Evolutionary conservation across 106 monocot species (phyloP), one percentile per base, ranked within the genome.

Genomic region (Allium sativum): DNA sequence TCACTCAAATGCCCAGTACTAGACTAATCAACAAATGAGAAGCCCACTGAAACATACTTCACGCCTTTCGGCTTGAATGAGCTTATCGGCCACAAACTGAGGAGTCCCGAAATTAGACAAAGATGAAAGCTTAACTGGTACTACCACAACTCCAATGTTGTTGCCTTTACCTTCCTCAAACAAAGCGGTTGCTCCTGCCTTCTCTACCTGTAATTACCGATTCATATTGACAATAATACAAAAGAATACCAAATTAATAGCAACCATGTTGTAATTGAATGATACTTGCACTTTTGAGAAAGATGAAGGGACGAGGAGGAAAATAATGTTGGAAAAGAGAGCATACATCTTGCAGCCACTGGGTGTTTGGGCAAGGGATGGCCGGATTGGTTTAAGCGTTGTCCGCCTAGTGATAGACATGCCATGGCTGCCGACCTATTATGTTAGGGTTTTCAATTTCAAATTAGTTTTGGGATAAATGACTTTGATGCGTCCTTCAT

Each of bases 31-130:
- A 31, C 31, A 31, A 31, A 31, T 2, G 31, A n/a, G n/a, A 2
- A 31, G 31, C 5, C 31, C 5, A 5, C 31, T 31, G 55, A 21
- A 62, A 14, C 19, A 7, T 17, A 90, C 90, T 85, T 91, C 86
- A 31, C 67, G 65, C 48, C 67, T 72, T 55, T 98, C 96, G 18
- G 96, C 91, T 56, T 82, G 82, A 47, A 91, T 84, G 50, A 98
- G 84, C 80, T 88, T 98, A 10, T 74, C 91, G n/a, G 87, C 91
- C 8, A 98, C 87, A 58, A 98, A 98, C 62, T 98, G 62, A n/a
- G 96, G 87, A 12, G 84, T 80, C 17, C 96, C 96, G 47, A 91
- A 98, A 14, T 98, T 87, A 20, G 44, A 62, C 12, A 96, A 82
- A 41, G 84, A 72, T 0, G 67, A 64, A 7, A 98, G 73, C 1